These are phyloP conservation scores for Kodamaea fungicola DNA, from an alignment of 1,139 yeast species.

Conservation along the genomic window DNA sequence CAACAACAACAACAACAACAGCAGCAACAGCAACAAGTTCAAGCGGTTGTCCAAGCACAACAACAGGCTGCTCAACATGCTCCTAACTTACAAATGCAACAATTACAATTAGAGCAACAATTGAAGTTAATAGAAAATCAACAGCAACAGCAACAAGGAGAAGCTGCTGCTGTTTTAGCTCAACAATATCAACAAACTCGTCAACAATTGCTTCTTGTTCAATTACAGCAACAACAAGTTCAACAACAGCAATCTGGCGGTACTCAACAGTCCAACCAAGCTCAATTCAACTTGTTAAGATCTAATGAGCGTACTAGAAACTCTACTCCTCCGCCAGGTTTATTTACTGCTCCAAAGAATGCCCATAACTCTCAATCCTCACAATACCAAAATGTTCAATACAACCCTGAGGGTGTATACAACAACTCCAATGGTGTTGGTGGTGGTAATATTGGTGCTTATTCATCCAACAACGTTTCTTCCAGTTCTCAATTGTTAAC, in stretches of 20 bases:
- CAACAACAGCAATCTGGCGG: constrained; percentile 11
- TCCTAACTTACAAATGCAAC: constrained; percentile 22
- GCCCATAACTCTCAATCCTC: constrained; percentile 11
- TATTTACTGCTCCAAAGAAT: constrained; percentile 22
- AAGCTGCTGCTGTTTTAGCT: constrained; percentile 9
- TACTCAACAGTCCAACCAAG: constrained; percentile 11
- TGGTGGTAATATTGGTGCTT: constrained; percentile 11
- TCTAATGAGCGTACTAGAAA: constrained; percentile 32
- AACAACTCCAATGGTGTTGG: constrained; percentile 14
- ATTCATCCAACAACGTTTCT: constrained; percentile 21
- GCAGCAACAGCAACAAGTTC: constrained; percentile 11
- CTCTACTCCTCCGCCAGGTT: constrained; percentile 45
- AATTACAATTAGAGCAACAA: constrained; percentile 27
- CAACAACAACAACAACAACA: constrained; percentile 17
- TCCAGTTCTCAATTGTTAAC: constrained; percentile 65
- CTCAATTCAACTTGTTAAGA: constrained; percentile 30
- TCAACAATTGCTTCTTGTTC: constrained; percentile 15
- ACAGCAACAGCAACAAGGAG: constrained; percentile 17
- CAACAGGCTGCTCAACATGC: constrained; percentile 12
- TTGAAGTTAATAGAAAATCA: constrained; percentile 22
- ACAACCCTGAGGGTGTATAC: constrained; percentile 8
- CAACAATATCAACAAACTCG: constrained; percentile 18
- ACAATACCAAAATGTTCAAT: constrained; percentile 10
- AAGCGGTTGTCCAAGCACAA: constrained; percentile 9
- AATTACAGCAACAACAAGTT: constrained; percentile 14